phyloP scores from a whole-genome alignment of 257 asterid species.

The Solanum microdontum region DNA sequence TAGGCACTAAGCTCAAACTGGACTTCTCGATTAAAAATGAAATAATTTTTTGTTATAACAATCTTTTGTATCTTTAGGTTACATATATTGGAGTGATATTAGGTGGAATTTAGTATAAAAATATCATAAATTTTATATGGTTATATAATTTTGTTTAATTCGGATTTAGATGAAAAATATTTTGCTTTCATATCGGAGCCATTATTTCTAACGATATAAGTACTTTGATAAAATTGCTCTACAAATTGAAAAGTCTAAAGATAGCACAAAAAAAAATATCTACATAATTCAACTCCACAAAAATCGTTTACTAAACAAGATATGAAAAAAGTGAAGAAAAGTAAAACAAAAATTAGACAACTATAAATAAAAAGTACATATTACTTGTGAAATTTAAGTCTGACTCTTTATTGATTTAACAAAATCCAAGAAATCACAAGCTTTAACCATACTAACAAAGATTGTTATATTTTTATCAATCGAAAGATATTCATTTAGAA shows the following conservation, averaged over 20 bases:
- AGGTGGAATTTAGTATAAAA: not conserved
- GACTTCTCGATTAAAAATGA: not conserved
- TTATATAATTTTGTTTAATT: too few species aligned
- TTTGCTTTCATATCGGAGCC: not conserved
- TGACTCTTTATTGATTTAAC: not conserved
- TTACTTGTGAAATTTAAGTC: not conserved
- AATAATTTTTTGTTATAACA: too few species aligned
- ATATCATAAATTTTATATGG: too few species aligned
- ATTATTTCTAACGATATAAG: not conserved
- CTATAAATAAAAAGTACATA: not conserved
- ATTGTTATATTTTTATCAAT: too few species aligned
- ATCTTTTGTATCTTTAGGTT: too few species aligned
- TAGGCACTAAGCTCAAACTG: not conserved
- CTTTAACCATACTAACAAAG: accelerated
- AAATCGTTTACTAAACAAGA: not conserved
- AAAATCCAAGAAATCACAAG: too few species aligned
- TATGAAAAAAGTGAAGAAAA: not conserved
- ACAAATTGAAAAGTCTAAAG: not conserved
- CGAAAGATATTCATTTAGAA: not conserved
- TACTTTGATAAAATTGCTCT: not conserved
- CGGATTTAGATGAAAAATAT: not conserved
- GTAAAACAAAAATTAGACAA: not conserved
- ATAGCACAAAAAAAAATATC: not conserved
- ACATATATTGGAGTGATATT: not conserved
- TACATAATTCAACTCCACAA: not conserved